Base-by-base conservation (phyloP, 2,329 filamentous ascomycete genomes). In the Fusarium bactridioides region DNA sequence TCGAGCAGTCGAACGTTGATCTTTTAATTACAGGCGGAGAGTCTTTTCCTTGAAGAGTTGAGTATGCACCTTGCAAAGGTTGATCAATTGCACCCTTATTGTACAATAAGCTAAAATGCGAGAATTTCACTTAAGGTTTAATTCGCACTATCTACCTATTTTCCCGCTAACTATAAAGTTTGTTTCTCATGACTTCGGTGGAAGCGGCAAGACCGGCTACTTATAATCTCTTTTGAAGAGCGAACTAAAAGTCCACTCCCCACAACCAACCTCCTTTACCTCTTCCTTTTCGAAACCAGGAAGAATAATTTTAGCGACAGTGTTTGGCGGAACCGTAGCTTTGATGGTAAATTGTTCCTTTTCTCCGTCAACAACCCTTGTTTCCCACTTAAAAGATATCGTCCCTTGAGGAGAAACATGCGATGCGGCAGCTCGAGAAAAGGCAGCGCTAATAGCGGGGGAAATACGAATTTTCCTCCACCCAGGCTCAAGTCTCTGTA, bases 401-500 rank as follows among this genome's bases (percentile, higher is more conserved):
- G 23, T 64, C 19, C 68, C 68, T 11, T 69, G 29, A 3, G 66
- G 56, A 27, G 61, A 66, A 4, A 66, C 29, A 35, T 69, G 68
- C 5, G 41, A 57, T 4, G 57, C 68, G 8, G 50, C 25, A 29
- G 68, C 68, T 40, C 27, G 48, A 16, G 45, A 59, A 44, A 70
- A 66, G 9, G 43, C 19, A 23, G 60, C 66, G 29, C 66, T 55
- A 15, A 66, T 58, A 0, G 21, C 33, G 3, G 68, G 68, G 2
- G 23, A 25, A 19, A 69, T 37, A 10, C 61, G 56, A 29, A 31
- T 16, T 35, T 16, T 55, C 7, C 47, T 76, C 75, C 74, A 76
- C 2, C 74, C 76, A 7, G 75, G 67, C 15, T 67, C 59, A 19
- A 74, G 6, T 6, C 55, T 31, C 18, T 64, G 54, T 10, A 76